Base-by-base conservation (phyloP, 768 basidiomycete species). In the Fistulinella prunicolor region DNA sequence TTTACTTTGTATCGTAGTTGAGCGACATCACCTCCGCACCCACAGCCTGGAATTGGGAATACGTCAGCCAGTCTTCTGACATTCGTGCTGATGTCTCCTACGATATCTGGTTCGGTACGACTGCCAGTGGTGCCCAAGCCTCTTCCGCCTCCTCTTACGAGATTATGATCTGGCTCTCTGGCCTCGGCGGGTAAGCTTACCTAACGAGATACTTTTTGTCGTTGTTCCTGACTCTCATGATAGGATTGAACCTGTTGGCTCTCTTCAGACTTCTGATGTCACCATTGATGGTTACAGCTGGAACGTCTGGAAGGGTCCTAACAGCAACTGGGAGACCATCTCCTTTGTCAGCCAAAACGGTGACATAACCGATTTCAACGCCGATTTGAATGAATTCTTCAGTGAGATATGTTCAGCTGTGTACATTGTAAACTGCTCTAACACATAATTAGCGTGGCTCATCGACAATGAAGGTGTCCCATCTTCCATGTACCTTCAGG, bases 161-260 rank as follows among this genome's bases (percentile, higher is more conserved):
- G 58, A 78, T 81, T 46, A 81, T 81, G 79, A 79, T 81, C 49
- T 81, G 80, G 80, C 72, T 81, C 22, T 80, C 79, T 43, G 74
- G 77, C 30, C 70, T 70, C 12, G 80, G 79, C 59, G 75, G 75
- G 79, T 80, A 59, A 50, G 71, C 46, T 3, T 10, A 9, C 24
- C 14, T 8, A 4, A 38, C 10, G 38, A 29, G 17, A 6, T 0
- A 7, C 13, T 29, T 16, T 4, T 28, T 5, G 2, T 29, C 13
- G 6, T 14, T 29, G 6, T 21, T 22, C 35, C 37, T 54, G 10
- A 55, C 44, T 10, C 1, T 32, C 10, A 14, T 9, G 30, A 17
- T 49, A 80, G 80, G n/a, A 76, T 80, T 40, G 73, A 77, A 50
- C 81, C 80, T 35, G 73, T 81, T 24, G 80, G 81, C 29, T 75